These are phyloP conservation scores for Xerocomus cyaneibrunnescens DNA, from an alignment of 1,284 basidiomycete genomes.

Conservation along the genomic window DNA sequence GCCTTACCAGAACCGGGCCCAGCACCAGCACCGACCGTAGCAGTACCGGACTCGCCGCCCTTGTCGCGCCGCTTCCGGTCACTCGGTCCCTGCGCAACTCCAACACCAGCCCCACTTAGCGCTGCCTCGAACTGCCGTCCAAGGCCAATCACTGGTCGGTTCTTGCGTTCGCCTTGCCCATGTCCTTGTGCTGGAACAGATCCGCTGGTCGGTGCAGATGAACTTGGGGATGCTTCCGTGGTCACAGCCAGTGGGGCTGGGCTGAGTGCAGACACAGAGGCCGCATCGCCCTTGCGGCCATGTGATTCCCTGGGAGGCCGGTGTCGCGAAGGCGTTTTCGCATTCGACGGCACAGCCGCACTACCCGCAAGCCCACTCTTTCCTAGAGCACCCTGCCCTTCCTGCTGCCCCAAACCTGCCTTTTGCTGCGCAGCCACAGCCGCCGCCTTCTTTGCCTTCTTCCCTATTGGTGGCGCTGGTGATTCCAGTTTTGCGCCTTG, in stretches of 20 bases:
- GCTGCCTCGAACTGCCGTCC: conserved; percentile 66
- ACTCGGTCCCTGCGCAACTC: conserved; percentile 11
- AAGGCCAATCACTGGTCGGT: conserved; percentile 56
- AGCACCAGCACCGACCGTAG: neutral
- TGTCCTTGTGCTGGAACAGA: conserved; percentile 27
- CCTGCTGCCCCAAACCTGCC: conserved; percentile 4
- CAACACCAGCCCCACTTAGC: conserved; percentile 53
- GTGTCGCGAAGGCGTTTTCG: conserved; percentile 19
- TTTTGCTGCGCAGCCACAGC: conserved; percentile 15
- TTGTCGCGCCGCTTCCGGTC: conserved; percentile 38
- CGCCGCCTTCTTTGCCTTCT: conserved; percentile 45
- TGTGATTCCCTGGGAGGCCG: conserved; percentile 19
- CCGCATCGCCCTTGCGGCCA: conserved; percentile 9
- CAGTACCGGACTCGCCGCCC: conserved; percentile 12
- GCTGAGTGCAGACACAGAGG: neutral
- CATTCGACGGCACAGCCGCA: conserved; percentile 4
- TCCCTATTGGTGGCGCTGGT: conserved; percentile 24
- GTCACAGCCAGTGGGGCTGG: conserved; percentile 2
- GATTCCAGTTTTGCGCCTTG: conserved; percentile 17
- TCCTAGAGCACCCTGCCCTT: conserved; percentile 15
- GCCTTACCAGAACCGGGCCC: neutral
- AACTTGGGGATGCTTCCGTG: conserved; percentile 2
- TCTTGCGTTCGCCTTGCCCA: too few relatives aligned
- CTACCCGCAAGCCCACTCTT: conserved; percentile 7
- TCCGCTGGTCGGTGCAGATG: neutral